Evolutionary conservation across 139 green algal genomes (phyloP).

Genomic region (Auxenochlorella pyrenoidosa): DNA sequence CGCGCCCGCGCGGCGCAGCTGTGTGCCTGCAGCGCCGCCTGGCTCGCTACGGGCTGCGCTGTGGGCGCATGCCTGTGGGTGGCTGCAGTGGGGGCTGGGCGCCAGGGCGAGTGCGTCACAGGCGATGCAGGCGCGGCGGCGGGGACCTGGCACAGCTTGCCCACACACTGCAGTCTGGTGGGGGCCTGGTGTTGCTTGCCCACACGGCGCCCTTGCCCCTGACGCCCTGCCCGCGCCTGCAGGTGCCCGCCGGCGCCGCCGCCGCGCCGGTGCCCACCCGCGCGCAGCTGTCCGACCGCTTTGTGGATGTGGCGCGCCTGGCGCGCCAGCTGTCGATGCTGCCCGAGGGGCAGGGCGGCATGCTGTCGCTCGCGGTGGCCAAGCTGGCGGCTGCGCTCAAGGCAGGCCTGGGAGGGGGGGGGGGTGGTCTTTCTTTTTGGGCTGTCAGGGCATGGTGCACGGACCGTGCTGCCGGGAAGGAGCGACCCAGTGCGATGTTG

Average conservation of each 20-base stretch:
- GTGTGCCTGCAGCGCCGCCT: no score
- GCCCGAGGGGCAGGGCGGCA: constrained; percentile 47
- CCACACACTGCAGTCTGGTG: no score
- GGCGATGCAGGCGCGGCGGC: no score
- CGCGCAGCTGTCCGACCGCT: constrained; percentile 45
- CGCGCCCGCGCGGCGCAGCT: no score
- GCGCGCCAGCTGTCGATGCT: constrained; percentile 43
- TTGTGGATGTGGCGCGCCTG: constrained; percentile 34
- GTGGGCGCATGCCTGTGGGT: not conserved
- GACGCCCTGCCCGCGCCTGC: not conserved
- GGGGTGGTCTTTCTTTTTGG: no score
- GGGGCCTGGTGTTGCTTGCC: no score
- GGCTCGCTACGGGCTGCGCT: not conserved
- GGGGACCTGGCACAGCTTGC: no score
- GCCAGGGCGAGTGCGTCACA: no score
- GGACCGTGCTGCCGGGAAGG: no score
- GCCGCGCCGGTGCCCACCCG: constrained; percentile 38
- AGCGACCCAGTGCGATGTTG: no score
- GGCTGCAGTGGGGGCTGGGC: no score
- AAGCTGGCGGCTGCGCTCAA: constrained; percentile 56
- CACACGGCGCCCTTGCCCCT: not conserved
- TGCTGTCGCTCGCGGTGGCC: constrained; percentile 49
- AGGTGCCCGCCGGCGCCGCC: not conserved
- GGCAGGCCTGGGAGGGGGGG: constrained; percentile 21
- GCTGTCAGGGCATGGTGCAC: no score